Base-by-base conservation (phyloP, 345 rosid genomes). In the Cardamine occulta region DNA sequence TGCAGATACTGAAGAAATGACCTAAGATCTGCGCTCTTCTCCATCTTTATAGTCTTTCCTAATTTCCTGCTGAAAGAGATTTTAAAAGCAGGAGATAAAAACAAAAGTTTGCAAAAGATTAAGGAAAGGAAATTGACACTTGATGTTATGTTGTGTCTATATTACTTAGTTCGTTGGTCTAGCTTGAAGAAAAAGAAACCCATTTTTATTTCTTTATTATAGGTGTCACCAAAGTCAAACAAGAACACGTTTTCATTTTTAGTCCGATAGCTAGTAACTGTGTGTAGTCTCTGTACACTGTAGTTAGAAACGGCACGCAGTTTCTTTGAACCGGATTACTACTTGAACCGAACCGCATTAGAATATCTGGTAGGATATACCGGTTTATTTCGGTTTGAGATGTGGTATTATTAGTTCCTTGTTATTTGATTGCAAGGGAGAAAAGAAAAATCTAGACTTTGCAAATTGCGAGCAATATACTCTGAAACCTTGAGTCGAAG, bases 1-100 rank as follows among this genome's bases (percentile, higher is more conserved):
- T 91, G 93, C 44, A 93, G 74, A 71, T 72, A 88, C 7, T 81
- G 77, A 42, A 86, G 65, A 1, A 93, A 67, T 6, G 93, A 88
- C 49, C 70, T 70, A 73, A 84, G 72, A 63, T 85, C 91, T 59
- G 78, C 86, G 37, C 82, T 80, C 10, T 35, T 65, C 82, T 85
- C 89, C 97, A 80, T 86, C 54, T 11, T 62, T 63, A 40, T 40
- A 11, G 61, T 34, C 35, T 67, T 68, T 39, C 26, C 14, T 40
- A 12, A 9, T 60, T 51, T 68, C 74, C 24, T 42, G 63, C 34
- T 40, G 47, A 68, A n/a, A 68, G 44, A 59, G 18, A 18, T 9
- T 40, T 51, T 14, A 8, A 11, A 59, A 68, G 44, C 53, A 66
- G 66, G 26, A 67, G 74, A 61, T 29, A 68, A 15, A 37, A 37